Evolutionary conservation across 768 basidiomycete species (phyloP).

Genomic region (Russula olivacea): DNA sequence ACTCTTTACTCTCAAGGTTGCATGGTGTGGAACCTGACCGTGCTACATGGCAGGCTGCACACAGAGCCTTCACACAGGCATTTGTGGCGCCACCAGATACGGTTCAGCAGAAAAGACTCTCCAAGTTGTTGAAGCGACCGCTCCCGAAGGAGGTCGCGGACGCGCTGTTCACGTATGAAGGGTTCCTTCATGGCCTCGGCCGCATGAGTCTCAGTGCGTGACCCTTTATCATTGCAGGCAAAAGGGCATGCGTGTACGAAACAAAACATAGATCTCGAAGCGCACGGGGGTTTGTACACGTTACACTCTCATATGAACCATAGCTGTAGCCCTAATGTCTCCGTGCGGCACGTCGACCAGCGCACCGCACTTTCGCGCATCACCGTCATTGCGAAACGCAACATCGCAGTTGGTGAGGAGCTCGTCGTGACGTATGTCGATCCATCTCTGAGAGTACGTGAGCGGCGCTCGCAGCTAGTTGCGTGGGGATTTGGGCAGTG

Average conservation of each 20-base stretch:
- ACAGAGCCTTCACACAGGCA: too few relatives aligned
- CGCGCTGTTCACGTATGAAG: slow-evolving; percentile 59
- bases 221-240: too few relatives aligned
- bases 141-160: slow-evolving; percentile 44
- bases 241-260: too few relatives aligned
- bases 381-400: slow-evolving; percentile 57
- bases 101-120: slow-evolving; percentile 52
- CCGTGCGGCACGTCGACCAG: slow-evolving; percentile 70
- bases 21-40: too few relatives aligned
- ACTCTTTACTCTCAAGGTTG: slow-evolving; percentile 27
- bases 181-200: slow-evolving; percentile 66
- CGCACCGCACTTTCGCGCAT: slow-evolving; percentile 67
- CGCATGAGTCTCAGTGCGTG: too few relatives aligned
- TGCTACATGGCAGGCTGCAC: too few relatives aligned
- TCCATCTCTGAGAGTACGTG: slow-evolving; percentile 42
- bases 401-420: slow-evolving; percentile 68
- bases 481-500: slow-evolving; percentile 84
- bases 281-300: too few relatives aligned
- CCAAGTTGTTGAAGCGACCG: slow-evolving; percentile 46
- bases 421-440: slow-evolving; percentile 75
- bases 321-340: too few relatives aligned
- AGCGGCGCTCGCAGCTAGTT: slow-evolving; percentile 47
- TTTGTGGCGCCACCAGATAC: slow-evolving; percentile 54
- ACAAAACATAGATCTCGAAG: too few relatives aligned
- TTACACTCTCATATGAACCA: too few relatives aligned